Evolutionary conservation across 176 grass and related monocot species (phyloP), one percentile per base, ranked within the genome.

Genomic region (Aechmea fasciata): DNA sequence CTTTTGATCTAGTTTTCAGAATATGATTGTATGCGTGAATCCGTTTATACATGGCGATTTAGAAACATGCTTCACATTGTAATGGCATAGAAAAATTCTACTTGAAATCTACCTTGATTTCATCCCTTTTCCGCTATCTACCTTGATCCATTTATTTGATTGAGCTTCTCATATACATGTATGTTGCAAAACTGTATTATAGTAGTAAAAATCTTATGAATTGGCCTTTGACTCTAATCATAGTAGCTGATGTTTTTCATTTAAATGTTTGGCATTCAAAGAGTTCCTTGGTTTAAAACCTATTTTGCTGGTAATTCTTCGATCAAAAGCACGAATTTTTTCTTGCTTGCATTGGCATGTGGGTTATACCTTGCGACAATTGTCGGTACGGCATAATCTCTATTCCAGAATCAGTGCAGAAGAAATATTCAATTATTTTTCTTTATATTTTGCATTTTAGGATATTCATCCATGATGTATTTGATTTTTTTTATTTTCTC

Each of bases 341-440:
- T 63, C 57, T 63, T 17, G 57, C 57, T 63, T 23, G 23, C 19
- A 63, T 10, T 63, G 57, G 19, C 57, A 63, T 63, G 57, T 63
- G 57, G 57, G n/a, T 17, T 63, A 63, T 23, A 24, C 18, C 10
- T 13, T 55, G 52, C 10, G 52, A n/a, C 15, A 10, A 12, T 55
- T 55, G 15, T 55, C 13, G 11, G 15, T 41, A 55, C n/a, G 52
- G n/a, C 52, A 55, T n/a, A 55, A 55, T 55, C 52, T 9, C 9
- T 10, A 59, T 20, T 10, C 10, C 20, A 19, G 55, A 61, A 19
- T 7, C 20, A 15, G 17, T 20, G 15, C 55, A 9, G 13, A 59
- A 61, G 11, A 61, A 41, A 41, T 41, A 41, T 7, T 41, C 4
- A 7, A 5, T 41, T 41, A 0, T 41, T 41, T 5, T 59, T 9